Conservation (phyloP, 495 filamentous ascomycete species). For the Beverwykella pulmonaria region DNA sequence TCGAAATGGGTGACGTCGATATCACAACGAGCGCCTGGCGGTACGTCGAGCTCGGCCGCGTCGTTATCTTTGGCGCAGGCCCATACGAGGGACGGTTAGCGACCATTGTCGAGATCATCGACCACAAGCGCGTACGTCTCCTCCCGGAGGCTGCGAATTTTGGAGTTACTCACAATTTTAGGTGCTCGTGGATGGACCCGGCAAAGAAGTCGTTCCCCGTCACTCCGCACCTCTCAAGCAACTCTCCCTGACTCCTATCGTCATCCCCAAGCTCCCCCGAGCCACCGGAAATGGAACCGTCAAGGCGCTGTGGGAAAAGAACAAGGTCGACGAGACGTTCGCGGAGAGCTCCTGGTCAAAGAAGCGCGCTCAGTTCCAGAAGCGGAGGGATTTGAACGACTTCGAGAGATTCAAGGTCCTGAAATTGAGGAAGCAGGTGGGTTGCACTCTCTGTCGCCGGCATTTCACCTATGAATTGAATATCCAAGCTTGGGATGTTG, state of each 20-base stretch:
- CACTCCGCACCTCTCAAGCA: constrained; percentile 77
- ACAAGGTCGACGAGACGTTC: constrained; percentile 89
- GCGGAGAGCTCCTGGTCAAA: constrained; percentile 84
- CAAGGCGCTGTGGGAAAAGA: constrained; percentile 81
- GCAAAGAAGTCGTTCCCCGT: constrained; percentile 74
- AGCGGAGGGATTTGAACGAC: constrained; percentile 88
- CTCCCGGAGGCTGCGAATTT: neutral
- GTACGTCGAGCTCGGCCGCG: constrained; percentile 94
- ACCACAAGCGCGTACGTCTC: constrained; percentile 98
- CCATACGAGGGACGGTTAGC: constrained; percentile 84
- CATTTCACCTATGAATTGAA: neutral
- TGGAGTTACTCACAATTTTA: constrained; percentile 54
- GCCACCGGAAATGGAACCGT: constrained; percentile 80
- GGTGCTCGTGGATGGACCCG: constrained; percentile 94
- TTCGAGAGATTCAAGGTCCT: constrained; percentile 99
- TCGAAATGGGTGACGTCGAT: constrained; percentile 66
- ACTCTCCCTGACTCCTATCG: constrained; percentile 85
- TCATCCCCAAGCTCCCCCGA: constrained; percentile 84
- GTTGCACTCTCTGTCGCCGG: constrained; percentile 38
- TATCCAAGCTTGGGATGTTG: neutral
- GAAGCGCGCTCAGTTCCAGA: constrained; percentile 77
- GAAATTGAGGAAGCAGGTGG: constrained; percentile 93
- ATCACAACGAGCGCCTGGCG: constrained; percentile 78
- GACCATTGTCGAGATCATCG: constrained; percentile 96
- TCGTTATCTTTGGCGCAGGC: constrained; percentile 79